These are phyloP conservation scores for Daldinia vernicosa DNA, from an alignment of 495 filamentous ascomycete genomes.

Conservation along the genomic window DNA sequence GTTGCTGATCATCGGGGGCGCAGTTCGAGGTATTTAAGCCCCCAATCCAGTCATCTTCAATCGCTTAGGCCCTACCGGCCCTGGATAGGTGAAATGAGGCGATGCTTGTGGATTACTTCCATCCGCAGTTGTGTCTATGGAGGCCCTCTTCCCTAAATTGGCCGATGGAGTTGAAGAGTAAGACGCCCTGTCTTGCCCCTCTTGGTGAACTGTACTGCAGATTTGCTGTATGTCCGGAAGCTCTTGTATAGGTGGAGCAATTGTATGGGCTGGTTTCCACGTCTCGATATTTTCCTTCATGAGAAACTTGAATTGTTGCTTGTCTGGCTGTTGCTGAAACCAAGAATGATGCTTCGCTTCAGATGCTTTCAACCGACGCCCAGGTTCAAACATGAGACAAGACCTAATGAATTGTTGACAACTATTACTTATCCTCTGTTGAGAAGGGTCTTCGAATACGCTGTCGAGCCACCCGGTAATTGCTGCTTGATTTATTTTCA, in stretches of 20 bases:
- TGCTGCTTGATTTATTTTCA: constrained; percentile 39
- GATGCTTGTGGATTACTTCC: neutral
- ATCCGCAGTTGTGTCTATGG: neutral
- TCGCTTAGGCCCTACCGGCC: neutral
- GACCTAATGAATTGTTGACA: constrained; percentile 64
- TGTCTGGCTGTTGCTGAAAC: constrained; percentile 58
- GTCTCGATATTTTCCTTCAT: constrained; percentile 12
- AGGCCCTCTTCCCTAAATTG: constrained; percentile 5
- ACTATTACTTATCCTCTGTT: constrained; percentile 48
- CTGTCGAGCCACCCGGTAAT: constrained; percentile 31
- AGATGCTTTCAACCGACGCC: constrained; percentile 60
- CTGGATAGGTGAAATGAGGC: constrained; percentile 6
- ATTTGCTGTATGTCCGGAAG: constrained; percentile 20
- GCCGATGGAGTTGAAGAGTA: constrained; percentile 57
- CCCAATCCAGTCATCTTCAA: neutral
- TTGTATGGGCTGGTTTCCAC: constrained; percentile 27
- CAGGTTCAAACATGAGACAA: constrained; percentile 63
- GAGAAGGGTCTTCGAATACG: constrained; percentile 52
- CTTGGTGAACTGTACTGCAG: neutral
- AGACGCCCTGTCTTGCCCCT: neutral
- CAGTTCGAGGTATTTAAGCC: neutral
- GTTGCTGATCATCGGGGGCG: neutral
- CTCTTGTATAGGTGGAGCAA: constrained; percentile 32
- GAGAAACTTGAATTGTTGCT: constrained; percentile 2
- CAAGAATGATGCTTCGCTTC: constrained; percentile 67